Base-by-base conservation (phyloP, 257 asterid genomes). In the Anisodus tanguticus region DNA sequence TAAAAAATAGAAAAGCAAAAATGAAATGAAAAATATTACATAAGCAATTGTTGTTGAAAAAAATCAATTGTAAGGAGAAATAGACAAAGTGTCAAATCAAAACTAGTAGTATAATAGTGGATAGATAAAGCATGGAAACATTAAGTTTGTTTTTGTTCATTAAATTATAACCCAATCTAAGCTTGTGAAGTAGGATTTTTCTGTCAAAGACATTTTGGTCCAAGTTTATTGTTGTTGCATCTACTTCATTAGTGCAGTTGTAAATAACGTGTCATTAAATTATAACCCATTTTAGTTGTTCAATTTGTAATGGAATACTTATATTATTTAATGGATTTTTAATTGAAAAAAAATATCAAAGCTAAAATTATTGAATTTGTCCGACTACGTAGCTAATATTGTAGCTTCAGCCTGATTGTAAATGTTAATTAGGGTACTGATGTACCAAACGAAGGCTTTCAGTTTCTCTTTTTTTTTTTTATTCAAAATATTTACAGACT, bases 81-180 rank as follows among this genome's bases (percentile, higher is more conserved):
- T 3, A 26, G 64, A 77, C 66, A 77, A 77, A 77, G 53, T 77
- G 82, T 77, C 49, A 53, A 77, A 77, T 77, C 49, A 77, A 77
- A 77, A 26, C 9, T 13, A 37, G 7, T 68, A 68, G 26, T 68
- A 26, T 51, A 77, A 77, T 53, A 53, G 82, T 53, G 16, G 64
- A 77, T 49, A 77, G 47, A 26, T 53, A 76, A 76, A 76, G 19
- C 19, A 51, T 76, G 45, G 81, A 53, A 77, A 77, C 82, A 53
- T 53, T 13, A 77, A 26, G 15, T 77, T 77, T 77, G 82, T 77
- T 77, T 77, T 53, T 53, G 26, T 26, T 76, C 49, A n/a, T n/a
- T n/a, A n/a, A n/a, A n/a, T n/a, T n/a, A n/a, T n/a, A n/a, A n/a
- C n/a, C n/a, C n/a, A n/a, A n/a, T n/a, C 4, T 51, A 47, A 51